A percentile compares a stretch with the other conserved stretches of the same genome.
phyloP scores from a whole-genome alignment of 352 stramenopile species.

The Aphanomyces euteiches region DNA sequence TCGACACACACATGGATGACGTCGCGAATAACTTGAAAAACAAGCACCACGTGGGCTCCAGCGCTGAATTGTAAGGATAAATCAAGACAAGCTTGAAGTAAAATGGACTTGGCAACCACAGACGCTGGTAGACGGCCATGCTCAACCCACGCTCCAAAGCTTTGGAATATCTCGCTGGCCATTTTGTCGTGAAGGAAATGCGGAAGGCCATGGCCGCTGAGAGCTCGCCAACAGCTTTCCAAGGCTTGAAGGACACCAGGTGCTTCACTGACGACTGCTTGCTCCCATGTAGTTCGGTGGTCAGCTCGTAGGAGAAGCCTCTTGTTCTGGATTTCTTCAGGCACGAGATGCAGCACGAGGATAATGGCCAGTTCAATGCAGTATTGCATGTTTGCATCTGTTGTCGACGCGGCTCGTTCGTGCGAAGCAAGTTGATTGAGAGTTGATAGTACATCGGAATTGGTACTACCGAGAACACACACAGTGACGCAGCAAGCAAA shows the following conservation, averaged over 20 bases:
- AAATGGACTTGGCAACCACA: background rate
- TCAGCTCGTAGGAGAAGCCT: conserved; percentile 12
- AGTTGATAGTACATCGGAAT: background rate
- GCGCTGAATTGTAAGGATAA: background rate
- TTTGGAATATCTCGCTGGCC: conserved; percentile 6
- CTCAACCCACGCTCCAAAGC: conserved; percentile 14
- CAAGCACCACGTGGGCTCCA: background rate
- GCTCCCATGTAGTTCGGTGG: conserved; percentile 3
- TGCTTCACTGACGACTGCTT: conserved; percentile 2
- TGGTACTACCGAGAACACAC: conserved; percentile 11
- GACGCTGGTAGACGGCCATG: background rate
- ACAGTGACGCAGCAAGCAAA: conserved; percentile 23
- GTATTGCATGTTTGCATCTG: conserved; percentile 8
- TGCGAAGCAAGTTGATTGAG: background rate
- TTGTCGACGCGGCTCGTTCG: background rate
- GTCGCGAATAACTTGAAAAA: conserved; percentile 15
- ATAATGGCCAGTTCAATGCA: conserved; percentile 23
- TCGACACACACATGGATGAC: conserved; percentile 2
- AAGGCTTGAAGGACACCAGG: background rate
- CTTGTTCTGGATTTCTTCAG: conserved; percentile 27
- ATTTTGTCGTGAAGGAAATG: background rate
- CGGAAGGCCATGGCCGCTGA: background rate
- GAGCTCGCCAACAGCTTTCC: background rate
- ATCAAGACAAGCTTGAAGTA: background rate
- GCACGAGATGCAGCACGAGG: conserved; percentile 17